phyloP scores from a whole-genome alignment of 2,329 filamentous ascomycete species.

The Ciborinia camelliae region DNA sequence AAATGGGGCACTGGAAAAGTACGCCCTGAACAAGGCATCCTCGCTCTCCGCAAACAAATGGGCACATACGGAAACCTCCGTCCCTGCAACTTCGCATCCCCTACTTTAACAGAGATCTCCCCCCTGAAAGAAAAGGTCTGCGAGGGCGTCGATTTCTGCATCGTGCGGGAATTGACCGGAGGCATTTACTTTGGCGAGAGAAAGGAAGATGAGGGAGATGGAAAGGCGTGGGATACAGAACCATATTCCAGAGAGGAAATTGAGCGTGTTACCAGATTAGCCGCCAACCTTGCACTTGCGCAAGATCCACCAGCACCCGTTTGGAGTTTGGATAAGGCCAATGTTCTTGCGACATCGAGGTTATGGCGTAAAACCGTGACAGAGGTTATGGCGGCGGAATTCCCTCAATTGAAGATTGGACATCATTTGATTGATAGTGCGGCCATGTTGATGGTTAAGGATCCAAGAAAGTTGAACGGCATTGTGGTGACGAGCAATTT shows the following conservation, averaged over 20 bases:
- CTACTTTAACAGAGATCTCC: conserved; percentile 76
- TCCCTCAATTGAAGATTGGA: conserved; percentile 76
- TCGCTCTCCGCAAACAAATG: conserved; percentile 89
- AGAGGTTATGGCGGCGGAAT: conserved; percentile 83
- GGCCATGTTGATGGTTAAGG: conserved; percentile 98
- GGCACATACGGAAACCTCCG: conserved; percentile 91
- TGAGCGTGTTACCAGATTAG: conserved; percentile 80
- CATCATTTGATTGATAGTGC: conserved; percentile 94
- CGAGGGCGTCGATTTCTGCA: conserved; percentile 84
- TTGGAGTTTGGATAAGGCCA: conserved; percentile 91
- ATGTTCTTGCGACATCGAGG: conserved; percentile 85
- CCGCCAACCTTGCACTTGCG: conserved; percentile 74
- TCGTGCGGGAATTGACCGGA: conserved; percentile 87
- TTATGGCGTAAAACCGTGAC: conserved; percentile 86
- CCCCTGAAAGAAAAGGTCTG: conserved; percentile 84
- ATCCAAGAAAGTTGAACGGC: conserved; percentile 81
- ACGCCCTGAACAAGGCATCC: conserved; percentile 88
- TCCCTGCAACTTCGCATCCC: conserved; percentile 92
- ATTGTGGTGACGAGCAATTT: conserved; percentile 90
- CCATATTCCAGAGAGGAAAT: conserved; percentile 82
- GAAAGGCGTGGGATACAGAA: conserved; percentile 77
- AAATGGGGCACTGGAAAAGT: conserved; percentile 90
- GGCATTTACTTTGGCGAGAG: conserved; percentile 95
- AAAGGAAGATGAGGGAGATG: conserved; percentile 73
- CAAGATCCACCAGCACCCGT: conserved; percentile 74